Evolutionary conservation across 306 rosid species (phyloP).

Genomic region (Datisca glomerata): DNA sequence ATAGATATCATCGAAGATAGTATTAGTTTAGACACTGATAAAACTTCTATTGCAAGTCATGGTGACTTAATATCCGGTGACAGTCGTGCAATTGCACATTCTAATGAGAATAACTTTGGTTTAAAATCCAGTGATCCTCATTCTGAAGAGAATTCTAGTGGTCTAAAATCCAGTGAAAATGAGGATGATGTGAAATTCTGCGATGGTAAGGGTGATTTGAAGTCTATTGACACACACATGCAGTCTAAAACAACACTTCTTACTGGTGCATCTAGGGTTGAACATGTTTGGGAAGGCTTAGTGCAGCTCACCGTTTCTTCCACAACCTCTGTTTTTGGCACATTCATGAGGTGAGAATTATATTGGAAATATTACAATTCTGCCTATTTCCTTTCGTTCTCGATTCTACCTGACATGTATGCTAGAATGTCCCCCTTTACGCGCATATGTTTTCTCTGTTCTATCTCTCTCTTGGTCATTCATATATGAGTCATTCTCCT

Average conservation of each 20-base stretch:
- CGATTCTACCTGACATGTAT: constrained; percentile 1
- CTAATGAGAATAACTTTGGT: not conserved
- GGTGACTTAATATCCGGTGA: constrained; percentile 17
- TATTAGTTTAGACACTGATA: constrained; percentile 11
- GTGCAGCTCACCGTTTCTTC: constrained; percentile 58
- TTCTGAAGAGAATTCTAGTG: constrained; percentile 19
- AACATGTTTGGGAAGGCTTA: constrained; percentile 68
- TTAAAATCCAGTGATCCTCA: constrained; percentile 15
- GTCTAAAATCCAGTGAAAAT: constrained; percentile 14
- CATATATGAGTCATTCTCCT: too few relatives aligned
- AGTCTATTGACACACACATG: constrained; percentile 15
- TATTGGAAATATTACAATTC: not conserved
- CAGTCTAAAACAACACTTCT: constrained; percentile 23
- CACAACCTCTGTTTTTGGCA: constrained; percentile 41
- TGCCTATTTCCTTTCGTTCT: not conserved
- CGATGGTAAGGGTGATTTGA: constrained; percentile 18
- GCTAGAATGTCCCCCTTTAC: too few relatives aligned
- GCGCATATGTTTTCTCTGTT: too few relatives aligned
- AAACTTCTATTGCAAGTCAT: constrained; percentile 10
- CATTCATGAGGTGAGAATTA: constrained; percentile 58
- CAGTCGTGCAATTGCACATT: constrained; percentile 5
- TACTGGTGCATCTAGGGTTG: constrained; percentile 24
- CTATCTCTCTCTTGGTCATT: too few relatives aligned
- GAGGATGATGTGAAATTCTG: constrained; percentile 19
- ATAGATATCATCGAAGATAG: not conserved